A percentile compares a stretch with the other conserved stretches of the same genome.
phyloP scores from a whole-genome alignment of 2,329 filamentous ascomycete genomes.

The Sphaerulina musiva region DNA sequence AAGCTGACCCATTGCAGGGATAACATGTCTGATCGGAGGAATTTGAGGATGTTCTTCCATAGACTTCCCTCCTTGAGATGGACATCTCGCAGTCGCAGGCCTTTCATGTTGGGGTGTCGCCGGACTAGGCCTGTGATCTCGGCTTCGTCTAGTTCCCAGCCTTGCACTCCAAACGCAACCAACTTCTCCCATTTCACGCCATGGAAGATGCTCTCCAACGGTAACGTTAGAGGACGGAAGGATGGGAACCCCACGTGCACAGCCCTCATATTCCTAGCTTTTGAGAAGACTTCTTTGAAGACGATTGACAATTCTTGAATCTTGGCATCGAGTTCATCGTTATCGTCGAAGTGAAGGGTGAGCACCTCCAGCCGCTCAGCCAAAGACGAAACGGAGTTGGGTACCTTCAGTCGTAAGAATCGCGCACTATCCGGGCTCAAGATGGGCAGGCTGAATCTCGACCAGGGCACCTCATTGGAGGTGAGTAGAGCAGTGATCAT shows the following conservation, averaged over 20 bases:
- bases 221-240: conserved; percentile 50
- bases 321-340: conserved; percentile 50
- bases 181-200: conserved; percentile 55
- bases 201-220: conserved; percentile 57
- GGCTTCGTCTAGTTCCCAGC: conserved; percentile 54
- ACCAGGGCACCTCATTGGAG: conserved; percentile 48
- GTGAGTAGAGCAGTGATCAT: conserved; percentile 52
- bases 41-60: conserved; percentile 56
- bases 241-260: conserved; percentile 59
- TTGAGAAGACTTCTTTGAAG: conserved; percentile 53
- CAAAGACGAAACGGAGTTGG: conserved; percentile 45
- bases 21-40: conserved; percentile 51
- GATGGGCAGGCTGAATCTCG: conserved; percentile 57
- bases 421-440: conserved; percentile 55
- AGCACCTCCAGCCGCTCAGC: conserved; percentile 55
- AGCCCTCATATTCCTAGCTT: conserved; percentile 55
- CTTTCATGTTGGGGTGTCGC: conserved; percentile 52
- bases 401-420: conserved; percentile 44
- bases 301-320: conserved; percentile 53
- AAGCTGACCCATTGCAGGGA: conserved; percentile 57
- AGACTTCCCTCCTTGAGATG: conserved; percentile 53
- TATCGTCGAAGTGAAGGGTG: conserved; percentile 58
- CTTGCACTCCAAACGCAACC: conserved; percentile 58
- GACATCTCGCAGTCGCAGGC: conserved; percentile 55
- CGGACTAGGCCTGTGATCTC: conserved; percentile 55